Evolutionary conservation across 768 basidiomycete genomes (phyloP).

Genomic region (Suillus ampliporus): DNA sequence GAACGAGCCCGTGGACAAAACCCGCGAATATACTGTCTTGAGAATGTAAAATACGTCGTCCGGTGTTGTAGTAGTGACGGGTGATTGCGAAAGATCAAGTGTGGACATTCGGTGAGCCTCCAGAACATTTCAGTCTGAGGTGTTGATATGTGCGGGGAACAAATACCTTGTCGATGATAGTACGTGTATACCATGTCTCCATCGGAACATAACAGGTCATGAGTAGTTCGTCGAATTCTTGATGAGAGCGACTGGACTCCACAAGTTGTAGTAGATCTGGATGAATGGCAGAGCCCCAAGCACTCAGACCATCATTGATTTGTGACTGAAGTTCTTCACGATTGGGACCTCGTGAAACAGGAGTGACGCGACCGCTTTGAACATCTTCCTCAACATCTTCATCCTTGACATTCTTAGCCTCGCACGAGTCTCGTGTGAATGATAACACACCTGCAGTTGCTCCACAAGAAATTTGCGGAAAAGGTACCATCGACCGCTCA

Average conservation of each 20-base stretch:
- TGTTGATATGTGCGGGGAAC: neutral
- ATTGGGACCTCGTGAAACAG: constrained; percentile 5
- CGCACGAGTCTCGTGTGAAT: neutral
- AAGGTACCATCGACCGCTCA: constrained; percentile 91
- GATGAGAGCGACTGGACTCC: constrained; percentile 58
- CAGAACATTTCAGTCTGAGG: constrained; percentile 8
- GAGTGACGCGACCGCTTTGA: constrained; percentile 4
- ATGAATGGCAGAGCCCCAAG: neutral
- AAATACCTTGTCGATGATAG: constrained; percentile 84
- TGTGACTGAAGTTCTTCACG: neutral
- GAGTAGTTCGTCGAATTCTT: constrained; percentile 69
- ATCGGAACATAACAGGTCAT: constrained; percentile 83
- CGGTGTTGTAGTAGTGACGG: constrained; percentile 73
- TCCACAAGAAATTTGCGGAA: constrained; percentile 88
- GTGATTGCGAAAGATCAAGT: constrained; percentile 68
- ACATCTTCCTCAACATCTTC: constrained; percentile 17
- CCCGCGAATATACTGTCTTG: constrained; percentile 78
- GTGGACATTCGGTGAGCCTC: constrained; percentile 90
- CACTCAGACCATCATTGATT: neutral
- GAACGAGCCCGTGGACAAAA: constrained; percentile 78
- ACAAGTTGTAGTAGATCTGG: constrained; percentile 34
- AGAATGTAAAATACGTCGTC: constrained; percentile 98
- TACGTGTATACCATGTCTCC: constrained; percentile 90
- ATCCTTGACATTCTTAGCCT: constrained; percentile 18
- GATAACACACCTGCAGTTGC: constrained; percentile 59